A percentile compares a stretch with the other conserved stretches of the same genome.
phyloP scores from a whole-genome alignment of 1,139 yeast genomes.

The Suhomyces ambrosiae region DNA sequence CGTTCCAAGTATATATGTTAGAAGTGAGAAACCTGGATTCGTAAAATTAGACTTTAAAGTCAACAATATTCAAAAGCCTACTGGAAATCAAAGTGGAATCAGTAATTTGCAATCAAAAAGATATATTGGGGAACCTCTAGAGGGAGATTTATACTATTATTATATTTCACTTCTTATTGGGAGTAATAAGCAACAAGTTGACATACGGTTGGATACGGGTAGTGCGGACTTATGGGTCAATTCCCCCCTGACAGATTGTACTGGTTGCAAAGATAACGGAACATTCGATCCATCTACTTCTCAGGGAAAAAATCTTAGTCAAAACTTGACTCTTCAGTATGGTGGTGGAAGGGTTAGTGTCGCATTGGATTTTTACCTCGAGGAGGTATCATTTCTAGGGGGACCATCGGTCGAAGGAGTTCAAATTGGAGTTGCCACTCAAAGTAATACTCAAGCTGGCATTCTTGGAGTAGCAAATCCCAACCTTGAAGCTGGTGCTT shows the following conservation, averaged over 20 bases:
- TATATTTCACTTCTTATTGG: background rate
- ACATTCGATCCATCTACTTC: background rate
- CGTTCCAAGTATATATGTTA: too few relatives aligned
- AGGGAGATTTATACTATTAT: background rate
- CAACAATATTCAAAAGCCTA: background rate
- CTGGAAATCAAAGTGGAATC: too few relatives aligned
- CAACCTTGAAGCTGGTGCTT: background rate
- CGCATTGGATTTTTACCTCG: background rate
- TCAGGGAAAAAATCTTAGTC: background rate
- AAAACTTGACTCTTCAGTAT: background rate
- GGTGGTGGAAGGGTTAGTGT: too few relatives aligned
- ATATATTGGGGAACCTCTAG: background rate
- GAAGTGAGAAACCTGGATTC: too few relatives aligned
- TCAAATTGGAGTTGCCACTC: background rate
- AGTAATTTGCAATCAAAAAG: background rate
- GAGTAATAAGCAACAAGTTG: background rate
- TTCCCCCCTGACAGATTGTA: background rate
- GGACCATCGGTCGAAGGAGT: background rate
- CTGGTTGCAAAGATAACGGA: background rate
- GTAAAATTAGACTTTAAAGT: background rate
- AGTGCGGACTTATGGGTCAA: conserved; percentile 2
- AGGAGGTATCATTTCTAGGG: background rate
- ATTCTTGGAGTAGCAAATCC: background rate
- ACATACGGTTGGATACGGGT: background rate
- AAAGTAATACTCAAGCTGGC: background rate